Conservation (phyloP, 208 protist species). For the Angomonas ambiguus region DNA sequence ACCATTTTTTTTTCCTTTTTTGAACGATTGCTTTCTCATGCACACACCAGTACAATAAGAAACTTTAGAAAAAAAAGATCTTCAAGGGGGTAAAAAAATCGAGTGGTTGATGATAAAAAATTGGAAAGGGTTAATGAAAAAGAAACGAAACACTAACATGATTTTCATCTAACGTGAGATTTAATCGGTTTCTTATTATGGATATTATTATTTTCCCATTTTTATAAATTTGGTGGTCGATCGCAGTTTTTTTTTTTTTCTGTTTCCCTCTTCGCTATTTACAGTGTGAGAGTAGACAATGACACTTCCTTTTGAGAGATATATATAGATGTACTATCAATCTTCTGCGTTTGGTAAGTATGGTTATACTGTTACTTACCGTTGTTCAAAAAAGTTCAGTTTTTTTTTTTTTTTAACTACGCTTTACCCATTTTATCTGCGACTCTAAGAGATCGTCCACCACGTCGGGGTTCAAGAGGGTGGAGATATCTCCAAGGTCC, state of each 20-base stretch:
- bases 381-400: not conserved
- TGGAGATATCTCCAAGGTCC: conserved; percentile 91
- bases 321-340: not conserved
- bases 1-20: conserved; percentile 5
- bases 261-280: not conserved
- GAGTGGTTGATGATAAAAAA: no score
- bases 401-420: not conserved
- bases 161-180: not conserved
- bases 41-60: not conserved
- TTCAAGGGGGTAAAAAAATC: not conserved
- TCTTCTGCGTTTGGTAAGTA: not conserved
- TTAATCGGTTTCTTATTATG: not conserved
- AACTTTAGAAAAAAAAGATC: not conserved
- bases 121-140: not conserved
- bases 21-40: not conserved
- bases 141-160: not conserved
- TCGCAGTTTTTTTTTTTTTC: conserved; percentile 3
- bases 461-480: conserved; percentile 85
- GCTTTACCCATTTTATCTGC: conserved; percentile 18
- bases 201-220: not conserved
- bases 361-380: not conserved
- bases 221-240: not conserved
- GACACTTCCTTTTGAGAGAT: not conserved
- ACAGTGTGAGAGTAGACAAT: conserved; percentile 1
- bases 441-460: conserved; percentile 61